Percentiles rank a stretch among this genome's conserved stretches.
Evolutionary conservation across 192 early-diverging fungal genomes (phyloP).

Genomic region (Entomortierella lignicola): DNA sequence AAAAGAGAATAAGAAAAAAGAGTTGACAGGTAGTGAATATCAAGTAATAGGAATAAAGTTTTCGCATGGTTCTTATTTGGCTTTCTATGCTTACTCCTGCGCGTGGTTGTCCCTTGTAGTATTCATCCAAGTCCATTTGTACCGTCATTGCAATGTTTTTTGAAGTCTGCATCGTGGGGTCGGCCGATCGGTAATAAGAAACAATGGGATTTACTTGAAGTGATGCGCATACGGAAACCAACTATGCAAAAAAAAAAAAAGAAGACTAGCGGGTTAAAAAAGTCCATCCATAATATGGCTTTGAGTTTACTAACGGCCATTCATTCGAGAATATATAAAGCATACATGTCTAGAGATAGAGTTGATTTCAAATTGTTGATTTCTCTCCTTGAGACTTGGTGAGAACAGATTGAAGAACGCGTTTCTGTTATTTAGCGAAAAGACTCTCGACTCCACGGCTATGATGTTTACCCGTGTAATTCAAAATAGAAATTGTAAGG

Average conservation of each 20-base stretch:
- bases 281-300: not conserved
- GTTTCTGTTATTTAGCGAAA: conserved; percentile 30
- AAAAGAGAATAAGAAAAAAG: too few species aligned
- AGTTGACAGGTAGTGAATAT: too few species aligned
- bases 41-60: too few species aligned
- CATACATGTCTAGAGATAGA: conserved; percentile 43
- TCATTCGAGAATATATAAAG: conserved; percentile 61
- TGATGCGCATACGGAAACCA: conserved; percentile 88
- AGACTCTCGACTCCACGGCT: conserved; percentile 46
- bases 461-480: conserved; percentile 6
- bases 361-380: conserved; percentile 35
- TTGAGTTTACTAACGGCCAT: not conserved
- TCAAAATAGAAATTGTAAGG: not conserved
- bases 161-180: conserved; percentile 71
- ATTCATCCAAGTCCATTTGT: conserved; percentile 87
- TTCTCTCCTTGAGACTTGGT: conserved; percentile 21
- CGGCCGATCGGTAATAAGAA: conserved; percentile 87
- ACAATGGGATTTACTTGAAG: conserved; percentile 95
- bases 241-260: conserved; percentile 56
- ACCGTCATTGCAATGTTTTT: conserved; percentile 83
- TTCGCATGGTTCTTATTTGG: not conserved
- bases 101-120: conserved; percentile 72
- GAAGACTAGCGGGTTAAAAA: not conserved
- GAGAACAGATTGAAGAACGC: conserved; percentile 52
- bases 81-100: conserved; percentile 60